These are phyloP conservation scores for Phytophthora tubulina DNA, from an alignment of 352 stramenopile species.

Conservation along the genomic window DNA sequence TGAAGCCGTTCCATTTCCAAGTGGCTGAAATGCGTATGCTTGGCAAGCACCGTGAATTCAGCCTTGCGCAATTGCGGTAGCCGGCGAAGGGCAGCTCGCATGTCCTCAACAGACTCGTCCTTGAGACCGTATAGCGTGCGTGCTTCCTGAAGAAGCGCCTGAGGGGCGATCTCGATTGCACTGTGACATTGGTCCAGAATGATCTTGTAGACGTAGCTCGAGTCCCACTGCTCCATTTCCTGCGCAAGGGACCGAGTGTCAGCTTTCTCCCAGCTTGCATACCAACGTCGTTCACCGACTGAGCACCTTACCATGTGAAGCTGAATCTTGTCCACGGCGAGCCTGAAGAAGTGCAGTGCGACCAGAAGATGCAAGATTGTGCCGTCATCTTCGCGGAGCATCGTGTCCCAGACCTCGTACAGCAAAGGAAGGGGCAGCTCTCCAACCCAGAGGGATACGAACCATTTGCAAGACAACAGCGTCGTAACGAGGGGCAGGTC, in stretches of 20 bases:
- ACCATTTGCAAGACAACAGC: slow-evolving; percentile 82
- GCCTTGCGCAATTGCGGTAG: slow-evolving; percentile 60
- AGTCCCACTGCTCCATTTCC: slow-evolving; percentile 69
- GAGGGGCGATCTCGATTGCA: slow-evolving; percentile 37
- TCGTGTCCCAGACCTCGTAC: slow-evolving; percentile 66
- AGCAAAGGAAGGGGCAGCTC: slow-evolving; percentile 61
- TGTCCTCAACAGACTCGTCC: slow-evolving; percentile 70
- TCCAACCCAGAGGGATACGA: slow-evolving; percentile 76
- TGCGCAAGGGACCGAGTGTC: slow-evolving; percentile 19
- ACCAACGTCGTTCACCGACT: not conserved
- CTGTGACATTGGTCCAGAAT: slow-evolving; percentile 55
- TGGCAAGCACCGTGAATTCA: slow-evolving; percentile 60
- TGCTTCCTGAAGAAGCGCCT: slow-evolving; percentile 49
- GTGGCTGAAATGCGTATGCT: slow-evolving; percentile 60
- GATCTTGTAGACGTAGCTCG: slow-evolving; percentile 79
- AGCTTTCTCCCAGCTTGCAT: not conserved
- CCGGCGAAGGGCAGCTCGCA: slow-evolving; percentile 57
- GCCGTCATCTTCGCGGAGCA: slow-evolving; percentile 60
- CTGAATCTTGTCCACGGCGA: slow-evolving; percentile 52
- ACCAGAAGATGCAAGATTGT: slow-evolving; percentile 74
- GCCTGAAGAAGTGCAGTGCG: slow-evolving; percentile 62
- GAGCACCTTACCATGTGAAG: slow-evolving; percentile 45
- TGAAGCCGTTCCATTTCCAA: slow-evolving; percentile 67
- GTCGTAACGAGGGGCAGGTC: slow-evolving; percentile 70
- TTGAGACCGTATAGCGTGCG: slow-evolving; percentile 61